phyloP scores from a whole-genome alignment of 2,329 filamentous ascomycete species.

The Fusarium tricinctum region DNA sequence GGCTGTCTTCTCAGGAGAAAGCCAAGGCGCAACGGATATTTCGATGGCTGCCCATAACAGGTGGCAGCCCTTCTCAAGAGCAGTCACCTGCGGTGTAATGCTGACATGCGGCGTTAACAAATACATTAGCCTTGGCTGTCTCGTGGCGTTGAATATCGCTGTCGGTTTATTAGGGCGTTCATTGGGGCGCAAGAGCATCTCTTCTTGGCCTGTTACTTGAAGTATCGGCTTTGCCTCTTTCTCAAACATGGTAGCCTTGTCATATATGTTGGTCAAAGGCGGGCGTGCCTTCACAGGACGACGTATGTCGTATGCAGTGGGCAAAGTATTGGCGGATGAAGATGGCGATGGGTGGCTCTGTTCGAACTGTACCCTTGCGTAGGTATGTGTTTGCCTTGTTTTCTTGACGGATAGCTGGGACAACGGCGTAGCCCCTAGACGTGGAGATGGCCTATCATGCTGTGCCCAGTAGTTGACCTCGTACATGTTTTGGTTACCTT shows the following conservation, averaged over 20 bases:
- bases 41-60: constrained; percentile 66
- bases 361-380: not conserved
- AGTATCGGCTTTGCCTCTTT: not conserved
- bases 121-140: constrained; percentile 6
- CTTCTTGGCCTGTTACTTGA: constrained; percentile 6
- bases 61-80: constrained; percentile 52
- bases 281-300: constrained; percentile 34
- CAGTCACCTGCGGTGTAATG: constrained; percentile 59
- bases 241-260: constrained; percentile 1
- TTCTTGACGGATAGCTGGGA: constrained; percentile 39
- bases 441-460: constrained; percentile 27
- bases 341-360: not conserved
- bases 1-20: not conserved
- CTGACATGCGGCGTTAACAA: constrained; percentile 60
- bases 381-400: constrained; percentile 27
- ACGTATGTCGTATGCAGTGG: constrained; percentile 24
- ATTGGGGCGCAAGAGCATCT: not conserved
- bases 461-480: constrained; percentile 26
- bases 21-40: constrained; percentile 56
- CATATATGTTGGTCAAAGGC: constrained; percentile 42
- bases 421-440: constrained; percentile 11
- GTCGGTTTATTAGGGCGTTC: not conserved
- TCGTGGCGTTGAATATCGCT: not conserved
- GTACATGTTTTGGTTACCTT: constrained; percentile 6
- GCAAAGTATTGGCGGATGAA: constrained; percentile 24